Percentiles rank a stretch among this genome's conserved stretches.
phyloP scores from a whole-genome alignment of 768 basidiomycete genomes.

The Hypholoma fasciculare region DNA sequence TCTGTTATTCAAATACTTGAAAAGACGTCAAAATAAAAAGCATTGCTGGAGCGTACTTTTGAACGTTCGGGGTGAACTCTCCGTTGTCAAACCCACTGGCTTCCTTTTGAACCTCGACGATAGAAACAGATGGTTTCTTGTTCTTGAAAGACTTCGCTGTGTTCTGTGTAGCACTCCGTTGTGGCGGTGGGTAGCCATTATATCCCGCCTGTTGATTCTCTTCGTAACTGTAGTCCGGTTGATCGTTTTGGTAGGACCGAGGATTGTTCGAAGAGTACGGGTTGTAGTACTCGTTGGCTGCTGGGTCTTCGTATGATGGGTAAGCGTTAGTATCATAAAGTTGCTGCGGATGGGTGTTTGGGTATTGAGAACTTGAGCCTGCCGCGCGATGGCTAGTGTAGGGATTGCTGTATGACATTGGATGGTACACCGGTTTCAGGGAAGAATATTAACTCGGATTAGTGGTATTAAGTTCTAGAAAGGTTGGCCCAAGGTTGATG shows the following conservation, averaged over 20 bases:
- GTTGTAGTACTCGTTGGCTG: constrained; percentile 27
- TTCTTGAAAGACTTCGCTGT: constrained; percentile 8
- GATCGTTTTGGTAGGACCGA: constrained; percentile 38
- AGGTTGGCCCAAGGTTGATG: too few relatives aligned
- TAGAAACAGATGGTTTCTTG: constrained; percentile 15
- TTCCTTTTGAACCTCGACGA: constrained; percentile 26
- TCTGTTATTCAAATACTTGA: neutral
- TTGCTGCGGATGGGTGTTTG: constrained; percentile 24
- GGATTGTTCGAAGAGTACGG: constrained; percentile 24
- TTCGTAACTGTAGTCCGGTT: constrained; percentile 15
- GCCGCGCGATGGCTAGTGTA: constrained; percentile 37
- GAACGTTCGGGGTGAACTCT: constrained; percentile 39
- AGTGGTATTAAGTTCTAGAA: too few relatives aligned
- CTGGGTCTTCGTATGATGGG: constrained; percentile 53
- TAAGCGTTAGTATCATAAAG: constrained; percentile 34
- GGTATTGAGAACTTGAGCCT: constrained; percentile 16
- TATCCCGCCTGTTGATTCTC: constrained; percentile 16
- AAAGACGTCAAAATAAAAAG: neutral
- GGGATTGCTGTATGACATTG: constrained; percentile 58
- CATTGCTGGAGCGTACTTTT: constrained; percentile 12
- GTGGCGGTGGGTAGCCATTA: constrained; percentile 25
- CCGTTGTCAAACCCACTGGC: constrained; percentile 40
- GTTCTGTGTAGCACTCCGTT: constrained; percentile 18
- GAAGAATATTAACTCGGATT: too few relatives aligned
- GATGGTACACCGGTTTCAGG: neutral